These are phyloP conservation scores for Volutella citrinella DNA, from an alignment of 2,329 filamentous ascomycete genomes.

Conservation along the genomic window DNA sequence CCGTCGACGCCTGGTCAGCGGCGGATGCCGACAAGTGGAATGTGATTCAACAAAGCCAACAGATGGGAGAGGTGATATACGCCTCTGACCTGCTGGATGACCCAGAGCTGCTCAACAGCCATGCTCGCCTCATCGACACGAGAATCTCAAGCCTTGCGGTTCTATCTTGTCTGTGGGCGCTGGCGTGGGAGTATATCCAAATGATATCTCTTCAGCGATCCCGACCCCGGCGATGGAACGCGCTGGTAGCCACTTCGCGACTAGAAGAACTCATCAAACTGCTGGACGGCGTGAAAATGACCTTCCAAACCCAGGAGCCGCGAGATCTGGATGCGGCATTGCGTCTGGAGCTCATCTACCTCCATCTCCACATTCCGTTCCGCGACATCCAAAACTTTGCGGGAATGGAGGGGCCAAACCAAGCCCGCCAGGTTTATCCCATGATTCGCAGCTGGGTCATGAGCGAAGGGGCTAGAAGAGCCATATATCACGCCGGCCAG, in stretches of 20 bases:
- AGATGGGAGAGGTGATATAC: conserved; percentile 13
- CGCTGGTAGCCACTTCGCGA: conserved; percentile 22
- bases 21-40: conserved; percentile 25
- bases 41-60: no score
- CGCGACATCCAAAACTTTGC: conserved; percentile 42
- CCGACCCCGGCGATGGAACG: conserved; percentile 24
- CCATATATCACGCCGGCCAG: conserved; percentile 27
- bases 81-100: conserved; percentile 19
- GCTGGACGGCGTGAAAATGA: conserved; percentile 16
- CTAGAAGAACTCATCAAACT: conserved; percentile 27
- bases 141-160: conserved; percentile 11
- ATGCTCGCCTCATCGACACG: conserved; percentile 5
- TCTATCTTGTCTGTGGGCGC: conserved; percentile 23
- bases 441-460: conserved; percentile 35
- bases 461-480: conserved; percentile 30
- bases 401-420: conserved; percentile 38
- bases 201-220: conserved; percentile 21
- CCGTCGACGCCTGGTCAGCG: conserved; percentile 24
- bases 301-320: neutral
- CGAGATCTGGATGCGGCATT: conserved; percentile 29
- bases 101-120: conserved; percentile 2
- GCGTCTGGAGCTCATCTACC: conserved; percentile 30
- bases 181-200: conserved; percentile 30
- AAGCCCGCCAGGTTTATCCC: conserved; percentile 32
- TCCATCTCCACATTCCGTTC: conserved; percentile 39